These are phyloP conservation scores for Prunus armeniaca DNA, from an alignment of 306 rosid genomes.

Conservation along the genomic window DNA sequence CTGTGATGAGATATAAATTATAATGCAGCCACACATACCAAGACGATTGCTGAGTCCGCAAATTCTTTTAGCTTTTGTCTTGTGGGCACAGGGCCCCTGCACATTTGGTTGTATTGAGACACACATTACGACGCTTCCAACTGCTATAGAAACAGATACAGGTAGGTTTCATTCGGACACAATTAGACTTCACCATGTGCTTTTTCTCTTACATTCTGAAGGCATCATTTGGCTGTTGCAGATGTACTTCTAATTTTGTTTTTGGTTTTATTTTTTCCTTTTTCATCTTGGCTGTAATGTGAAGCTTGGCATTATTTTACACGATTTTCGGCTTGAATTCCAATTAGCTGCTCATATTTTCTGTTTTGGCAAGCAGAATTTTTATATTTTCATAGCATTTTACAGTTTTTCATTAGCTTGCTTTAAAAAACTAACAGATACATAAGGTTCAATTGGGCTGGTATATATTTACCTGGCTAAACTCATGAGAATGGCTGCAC, in stretches of 20 bases:
- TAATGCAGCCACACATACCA: background rate
- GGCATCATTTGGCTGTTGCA: background rate
- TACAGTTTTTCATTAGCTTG: background rate
- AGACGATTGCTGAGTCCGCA: background rate
- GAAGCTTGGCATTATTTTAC: background rate
- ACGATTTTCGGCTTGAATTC: background rate
- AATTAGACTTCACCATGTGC: background rate
- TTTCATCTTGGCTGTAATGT: too few relatives aligned
- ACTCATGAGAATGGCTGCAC: conserved; percentile 2
- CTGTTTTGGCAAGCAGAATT: background rate
- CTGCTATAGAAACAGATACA: background rate
- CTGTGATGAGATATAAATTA: background rate
- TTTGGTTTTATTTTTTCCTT: background rate
- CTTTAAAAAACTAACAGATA: background rate
- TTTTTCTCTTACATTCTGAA: background rate
- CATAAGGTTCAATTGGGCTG: background rate
- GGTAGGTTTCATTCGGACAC: background rate
- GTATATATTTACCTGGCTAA: background rate
- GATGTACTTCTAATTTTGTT: too few relatives aligned
- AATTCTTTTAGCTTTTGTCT: background rate
- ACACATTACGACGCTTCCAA: background rate
- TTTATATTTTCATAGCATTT: background rate
- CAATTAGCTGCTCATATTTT: background rate
- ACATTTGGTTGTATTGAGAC: background rate
- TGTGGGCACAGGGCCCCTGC: background rate